Evolutionary conservation across 2,329 filamentous ascomycete genomes (phyloP), one percentile per base, ranked within the genome.

Genomic region (Cladosporium colombiae): DNA sequence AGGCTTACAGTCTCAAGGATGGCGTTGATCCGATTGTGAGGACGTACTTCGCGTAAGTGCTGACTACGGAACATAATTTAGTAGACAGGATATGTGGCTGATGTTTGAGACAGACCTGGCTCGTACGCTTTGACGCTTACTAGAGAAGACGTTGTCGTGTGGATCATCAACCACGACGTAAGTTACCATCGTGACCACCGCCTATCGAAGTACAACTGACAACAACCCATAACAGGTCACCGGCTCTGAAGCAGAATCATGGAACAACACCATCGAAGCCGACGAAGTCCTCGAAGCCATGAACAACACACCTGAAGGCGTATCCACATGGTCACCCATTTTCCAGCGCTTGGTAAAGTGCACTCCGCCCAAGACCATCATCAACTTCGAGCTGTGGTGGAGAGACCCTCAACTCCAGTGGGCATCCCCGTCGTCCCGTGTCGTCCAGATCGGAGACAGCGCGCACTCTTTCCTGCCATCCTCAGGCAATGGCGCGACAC

Each of bases 311-410:
- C 62, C 62, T 13, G 60, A 62, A 25, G 53, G 62, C 31, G 46
- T 67, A 10, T 40, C 57, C 7, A 72, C 74, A 59, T 73, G 82
- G 56, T 81, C 83, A 69, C 81, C 81, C 1, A 75, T 77, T 27
- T 81, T 83, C 62, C 75, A 76, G 18, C 79, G 79, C 2, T 80
- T 82, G 1, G 77, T 84, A 18, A 73, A 76, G 46, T 77, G 77
- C 60, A 83, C 66, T 6, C 68, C 68, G 6, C 64, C 69, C 16
- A 58, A 56, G 18, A 57, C 62, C 16, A 65, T 72, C 16, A 77
- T 85, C 1, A 83, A 85, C 70, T 85, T 83, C 82, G 84, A 84
- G 72, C 81, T 85, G n/a, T 82, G 82, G 62, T 85, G 84, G 69
- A 78, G 83, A 49, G 83, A 85, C 67, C 83, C 83, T 1, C 75